Evolutionary conservation across 164 flowering plant genomes (phyloP), one percentile per base, ranked within the genome.

Genomic region (Kingdonia uniflora): DNA sequence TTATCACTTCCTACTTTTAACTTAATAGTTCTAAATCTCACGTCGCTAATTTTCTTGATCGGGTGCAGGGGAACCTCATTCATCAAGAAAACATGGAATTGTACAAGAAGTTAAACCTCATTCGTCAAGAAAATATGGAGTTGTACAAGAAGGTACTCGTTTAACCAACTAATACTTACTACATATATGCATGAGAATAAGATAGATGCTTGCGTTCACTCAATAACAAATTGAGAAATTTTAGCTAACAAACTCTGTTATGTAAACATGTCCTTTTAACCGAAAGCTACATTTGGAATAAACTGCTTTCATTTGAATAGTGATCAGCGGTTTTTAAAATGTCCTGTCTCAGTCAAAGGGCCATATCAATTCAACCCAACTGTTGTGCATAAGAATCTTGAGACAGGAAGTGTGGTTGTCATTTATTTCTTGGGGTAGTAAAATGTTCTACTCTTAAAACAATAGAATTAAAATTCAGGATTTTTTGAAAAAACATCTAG

Each of bases 21-120:
- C 11, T 42, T 19, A 42, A 2, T 22, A 15, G 26, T 20, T 47
- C 24, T 54, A 12, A 21, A 42, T 15, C 52, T 42, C 37, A 39
- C 65, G 38, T 35, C 43, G 35, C 74, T 68, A 55, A 65, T 21
- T 49, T 43, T 33, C 29, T 39, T 55, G 15, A 50, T 65, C 35
- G 33, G 25, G 33, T 69, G 71, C 80, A 88, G 97, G 89, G 85
- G 22, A 71, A 71, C 62, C 78, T 73, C 55, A 69, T 88, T 49
- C 89, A 85, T 52, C 76, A 85, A 58, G 94, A 88, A 69, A 81
- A 85, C 62, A 63, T 78, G 65, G 88, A 83, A 60, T 68, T 88
- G 63, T 72, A 74, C 59, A 81, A 78, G 80, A 81, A 85, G 80
- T 82, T 83, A 76, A 73, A 70, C 66, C 61, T 69, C 56, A 61